phyloP scores from a whole-genome alignment of 176 grass and related monocot genomes.

The Oryza meyeriana region DNA sequence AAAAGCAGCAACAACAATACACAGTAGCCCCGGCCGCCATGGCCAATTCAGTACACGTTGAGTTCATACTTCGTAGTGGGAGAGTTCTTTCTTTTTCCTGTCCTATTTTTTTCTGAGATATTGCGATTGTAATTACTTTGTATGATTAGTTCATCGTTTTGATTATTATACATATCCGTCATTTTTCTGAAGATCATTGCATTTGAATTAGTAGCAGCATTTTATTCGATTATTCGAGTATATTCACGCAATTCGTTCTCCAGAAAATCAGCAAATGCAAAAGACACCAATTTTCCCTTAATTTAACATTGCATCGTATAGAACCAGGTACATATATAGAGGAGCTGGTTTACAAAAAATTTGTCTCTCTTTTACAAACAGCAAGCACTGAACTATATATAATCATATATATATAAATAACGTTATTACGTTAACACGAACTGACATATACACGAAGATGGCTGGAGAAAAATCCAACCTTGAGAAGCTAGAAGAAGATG shows the following conservation, averaged over 20 bases:
- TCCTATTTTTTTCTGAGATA: neutral
- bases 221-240: neutral
- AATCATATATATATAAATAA: neutral
- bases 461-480: neutral
- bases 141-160: neutral
- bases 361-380: neutral
- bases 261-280: too few species aligned
- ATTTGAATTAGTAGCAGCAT: neutral
- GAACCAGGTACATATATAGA: neutral
- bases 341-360: neutral
- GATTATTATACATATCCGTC: slow-evolving; percentile 1
- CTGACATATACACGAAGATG: neutral
- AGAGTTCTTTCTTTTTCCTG: neutral
- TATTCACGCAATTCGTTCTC: too few species aligned
- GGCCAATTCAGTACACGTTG: neutral
- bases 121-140: slow-evolving; percentile 3
- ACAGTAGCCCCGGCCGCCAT: too few species aligned
- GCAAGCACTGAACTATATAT: neutral
- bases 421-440: neutral
- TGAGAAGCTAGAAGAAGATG: slow-evolving; percentile 25
- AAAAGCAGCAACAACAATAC: neutral
- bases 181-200: neutral
- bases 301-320: neutral
- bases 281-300: too few species aligned
- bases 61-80: neutral